phyloP scores from a whole-genome alignment of 345 rosid genomes.

The Mercurialis annua region DNA sequence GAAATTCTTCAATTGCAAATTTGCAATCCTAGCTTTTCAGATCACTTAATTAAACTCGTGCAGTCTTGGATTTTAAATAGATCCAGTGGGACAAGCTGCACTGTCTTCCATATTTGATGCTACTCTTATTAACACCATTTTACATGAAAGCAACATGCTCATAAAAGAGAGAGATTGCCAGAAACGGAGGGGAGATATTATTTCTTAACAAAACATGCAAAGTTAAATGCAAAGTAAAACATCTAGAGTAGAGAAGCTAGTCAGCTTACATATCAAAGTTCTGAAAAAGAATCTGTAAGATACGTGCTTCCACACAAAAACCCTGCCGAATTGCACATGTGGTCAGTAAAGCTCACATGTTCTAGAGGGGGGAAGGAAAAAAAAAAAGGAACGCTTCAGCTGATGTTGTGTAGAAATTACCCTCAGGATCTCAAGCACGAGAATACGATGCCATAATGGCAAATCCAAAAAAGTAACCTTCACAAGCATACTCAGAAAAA shows the following conservation, averaged over 20 bases:
- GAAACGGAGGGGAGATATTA: neutral
- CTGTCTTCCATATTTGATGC: neutral
- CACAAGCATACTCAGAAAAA: conserved; percentile 93
- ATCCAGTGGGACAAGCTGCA: neutral
- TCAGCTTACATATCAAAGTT: conserved; percentile 89
- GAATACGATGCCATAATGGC: conserved; percentile 98
- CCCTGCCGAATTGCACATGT: conserved; percentile 57
- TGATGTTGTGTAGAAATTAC: conserved; percentile 40
- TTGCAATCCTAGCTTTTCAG: neutral
- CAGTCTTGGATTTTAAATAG: neutral
- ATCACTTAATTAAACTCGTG: neutral
- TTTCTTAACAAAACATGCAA: conserved; percentile 9
- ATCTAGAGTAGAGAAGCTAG: conserved; percentile 14
- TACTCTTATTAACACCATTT: neutral
- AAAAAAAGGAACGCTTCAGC: neutral
- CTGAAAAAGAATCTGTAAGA: conserved; percentile 75
- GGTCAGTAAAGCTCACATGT: neutral
- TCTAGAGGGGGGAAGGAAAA: neutral
- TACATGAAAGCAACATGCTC: neutral
- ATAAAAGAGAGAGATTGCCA: neutral
- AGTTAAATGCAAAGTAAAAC: conserved; percentile 20
- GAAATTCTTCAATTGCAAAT: neutral
- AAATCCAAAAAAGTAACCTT: conserved; percentile 87
- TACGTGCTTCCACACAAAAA: conserved; percentile 93
- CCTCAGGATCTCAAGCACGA: conserved; percentile 97